Evolutionary conservation across 1,139 yeast species (phyloP), one percentile per base, ranked within the genome.

Genomic region (Kodamaea fungicola): DNA sequence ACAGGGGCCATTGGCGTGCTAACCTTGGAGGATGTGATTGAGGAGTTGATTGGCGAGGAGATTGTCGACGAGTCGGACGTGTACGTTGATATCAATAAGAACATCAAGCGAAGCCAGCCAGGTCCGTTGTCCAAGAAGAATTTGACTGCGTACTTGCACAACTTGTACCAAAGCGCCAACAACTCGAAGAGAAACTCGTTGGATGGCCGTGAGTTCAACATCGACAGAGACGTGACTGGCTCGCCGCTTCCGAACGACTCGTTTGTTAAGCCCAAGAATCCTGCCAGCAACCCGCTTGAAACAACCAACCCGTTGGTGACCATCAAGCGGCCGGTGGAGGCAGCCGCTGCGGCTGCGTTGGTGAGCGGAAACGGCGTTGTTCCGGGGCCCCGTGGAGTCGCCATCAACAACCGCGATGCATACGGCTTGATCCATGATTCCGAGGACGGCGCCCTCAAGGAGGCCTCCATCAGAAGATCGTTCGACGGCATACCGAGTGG

Each of bases 1-100:
- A 63, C 72, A 25, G 97, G 97, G 19, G 95, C 96, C 0, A 59
- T 84, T 28, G 98, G 98, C 44, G 96, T 92, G 6, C 68, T 92
- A 34, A 92, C 98, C 1, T 70, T 92, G 44, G 98, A 92, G 61
- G 98, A 92, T 59, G 97, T 92, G 10, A 92, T 92, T 55, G 98
- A 92, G 61, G 98, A 92, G 61, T 73, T 92, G 50, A 92, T 92
- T 62, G 98, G 98, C 40, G 97, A 92, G 61, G 98, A 92, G 59
- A 92, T 92, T 53, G 90, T 92, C 35, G 98, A 92, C 57, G 98
- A 92, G 61, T 80, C 90, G n/a, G 98, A 92, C 57, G 97, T 90
- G 21, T 90, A 85, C 55, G 77, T 90, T 42, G 97, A 89, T 61
- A 86, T 90, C 45, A 89, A 88, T 60, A 85, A 85, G 49, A 85